phyloP scores from a whole-genome alignment of 208 protist genomes.

The Polymyxa betae region DNA sequence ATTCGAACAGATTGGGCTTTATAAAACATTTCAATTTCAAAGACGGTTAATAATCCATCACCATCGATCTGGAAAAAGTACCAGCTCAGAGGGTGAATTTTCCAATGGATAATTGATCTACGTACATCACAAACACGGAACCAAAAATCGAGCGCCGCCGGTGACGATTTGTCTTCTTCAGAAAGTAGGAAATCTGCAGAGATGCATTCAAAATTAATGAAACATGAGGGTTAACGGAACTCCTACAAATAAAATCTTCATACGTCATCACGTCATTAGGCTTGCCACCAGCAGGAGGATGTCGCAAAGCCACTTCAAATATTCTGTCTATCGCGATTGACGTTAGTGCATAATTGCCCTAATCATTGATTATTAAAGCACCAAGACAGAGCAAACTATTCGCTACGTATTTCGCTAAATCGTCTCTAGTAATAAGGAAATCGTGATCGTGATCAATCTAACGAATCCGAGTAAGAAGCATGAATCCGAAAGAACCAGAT shows the following conservation, averaged over 20 bases:
- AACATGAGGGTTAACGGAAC: background rate
- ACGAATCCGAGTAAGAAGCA: background rate
- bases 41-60: conserved; percentile 49
- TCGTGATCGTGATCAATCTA: conserved; percentile 38
- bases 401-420: conserved; percentile 42
- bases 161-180: conserved; percentile 53
- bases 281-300: background rate
- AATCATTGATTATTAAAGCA: background rate
- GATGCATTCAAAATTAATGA: background rate
- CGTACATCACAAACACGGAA: conserved; percentile 46
- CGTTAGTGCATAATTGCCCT: conserved; percentile 41
- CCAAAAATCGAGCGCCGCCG: conserved; percentile 38
- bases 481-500: background rate
- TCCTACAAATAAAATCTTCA: conserved; percentile 53
- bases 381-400: no score
- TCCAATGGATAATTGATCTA: no score
- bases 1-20: background rate
- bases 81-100: no score
- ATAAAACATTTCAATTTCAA: conserved; percentile 28
- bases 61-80: conserved; percentile 15
- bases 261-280: conserved; percentile 46
- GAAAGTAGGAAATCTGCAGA: conserved; percentile 11
- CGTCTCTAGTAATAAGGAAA: background rate
- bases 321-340: background rate
- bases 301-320: background rate